Percentiles rank a stretch among this genome's conserved stretches.
These are phyloP conservation scores for Lyophyllum atratum DNA, from an alignment of 768 basidiomycete species.

Conservation along the genomic window DNA sequence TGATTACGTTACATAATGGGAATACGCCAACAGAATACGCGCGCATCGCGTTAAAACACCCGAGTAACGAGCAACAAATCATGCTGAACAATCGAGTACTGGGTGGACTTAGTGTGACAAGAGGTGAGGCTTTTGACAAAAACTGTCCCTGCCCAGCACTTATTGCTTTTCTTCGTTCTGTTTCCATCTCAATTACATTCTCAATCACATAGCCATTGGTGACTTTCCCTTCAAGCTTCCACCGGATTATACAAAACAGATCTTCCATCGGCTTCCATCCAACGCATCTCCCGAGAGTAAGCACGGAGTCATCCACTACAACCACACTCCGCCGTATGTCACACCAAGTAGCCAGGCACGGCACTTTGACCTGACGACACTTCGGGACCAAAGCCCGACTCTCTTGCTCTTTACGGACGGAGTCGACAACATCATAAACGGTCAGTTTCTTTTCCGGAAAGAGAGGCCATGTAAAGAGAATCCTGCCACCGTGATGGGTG, in stretches of 20 bases:
- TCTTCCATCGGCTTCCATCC: neutral
- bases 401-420: slow-evolving; percentile 3
- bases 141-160: neutral
- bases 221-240: slow-evolving; percentile 3
- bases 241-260: neutral
- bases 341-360: neutral
- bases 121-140: neutral
- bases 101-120: neutral
- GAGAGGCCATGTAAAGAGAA: neutral
- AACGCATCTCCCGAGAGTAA: no score
- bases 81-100: neutral
- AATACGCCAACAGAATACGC: neutral
- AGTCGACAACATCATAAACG: neutral
- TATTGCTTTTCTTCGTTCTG: neutral
- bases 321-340: slow-evolving; percentile 4
- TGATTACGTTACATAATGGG: neutral
- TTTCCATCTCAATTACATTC: no score
- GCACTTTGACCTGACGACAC: neutral
- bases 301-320: neutral
- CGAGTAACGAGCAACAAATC: neutral
- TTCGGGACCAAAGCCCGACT: neutral
- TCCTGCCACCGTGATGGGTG: slow-evolving; percentile 1
- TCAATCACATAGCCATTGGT: neutral
- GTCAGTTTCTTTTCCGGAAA: neutral
- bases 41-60: neutral